Conservation (phyloP, 495 filamentous ascomycete genomes). For the Tuber melanosporum region DNA sequence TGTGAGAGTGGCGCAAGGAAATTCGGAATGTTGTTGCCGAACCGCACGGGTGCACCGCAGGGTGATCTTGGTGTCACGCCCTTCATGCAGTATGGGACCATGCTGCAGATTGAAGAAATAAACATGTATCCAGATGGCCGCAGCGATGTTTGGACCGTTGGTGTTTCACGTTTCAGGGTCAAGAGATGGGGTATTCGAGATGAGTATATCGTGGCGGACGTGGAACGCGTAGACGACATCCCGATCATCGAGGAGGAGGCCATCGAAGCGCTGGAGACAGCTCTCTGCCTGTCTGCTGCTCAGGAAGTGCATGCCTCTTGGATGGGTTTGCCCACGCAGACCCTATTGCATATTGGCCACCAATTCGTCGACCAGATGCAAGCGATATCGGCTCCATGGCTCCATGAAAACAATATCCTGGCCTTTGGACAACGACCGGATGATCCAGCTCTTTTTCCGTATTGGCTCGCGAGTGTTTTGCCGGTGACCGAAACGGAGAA, state of each 20-base stretch:
- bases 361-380: constrained; percentile 64
- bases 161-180: constrained; percentile 68
- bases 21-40: constrained; percentile 81
- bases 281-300: constrained; percentile 18
- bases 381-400: constrained; percentile 61
- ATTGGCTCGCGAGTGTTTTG: constrained; percentile 81
- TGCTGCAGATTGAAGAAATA: constrained; percentile 64
- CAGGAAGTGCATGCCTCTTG: constrained; percentile 45
- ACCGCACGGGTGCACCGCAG: constrained; percentile 52
- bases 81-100: constrained; percentile 71
- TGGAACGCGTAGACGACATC: constrained; percentile 71
- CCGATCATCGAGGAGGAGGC: constrained; percentile 73
- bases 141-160: constrained; percentile 69
- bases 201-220: constrained; percentile 67
- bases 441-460: constrained; percentile 72
- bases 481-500: constrained; percentile 72
- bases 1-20: constrained; percentile 60
- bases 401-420: constrained; percentile 59
- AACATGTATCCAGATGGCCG: constrained; percentile 72
- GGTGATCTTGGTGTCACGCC: constrained; percentile 50
- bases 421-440: constrained; percentile 71
- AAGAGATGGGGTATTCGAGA: constrained; percentile 58
- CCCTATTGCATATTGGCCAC: constrained; percentile 57
- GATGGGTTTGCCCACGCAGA: constrained; percentile 57
- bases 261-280: constrained; percentile 38